These are phyloP conservation scores for Podaxis pistillaris DNA, from an alignment of 768 basidiomycete genomes.

Conservation along the genomic window DNA sequence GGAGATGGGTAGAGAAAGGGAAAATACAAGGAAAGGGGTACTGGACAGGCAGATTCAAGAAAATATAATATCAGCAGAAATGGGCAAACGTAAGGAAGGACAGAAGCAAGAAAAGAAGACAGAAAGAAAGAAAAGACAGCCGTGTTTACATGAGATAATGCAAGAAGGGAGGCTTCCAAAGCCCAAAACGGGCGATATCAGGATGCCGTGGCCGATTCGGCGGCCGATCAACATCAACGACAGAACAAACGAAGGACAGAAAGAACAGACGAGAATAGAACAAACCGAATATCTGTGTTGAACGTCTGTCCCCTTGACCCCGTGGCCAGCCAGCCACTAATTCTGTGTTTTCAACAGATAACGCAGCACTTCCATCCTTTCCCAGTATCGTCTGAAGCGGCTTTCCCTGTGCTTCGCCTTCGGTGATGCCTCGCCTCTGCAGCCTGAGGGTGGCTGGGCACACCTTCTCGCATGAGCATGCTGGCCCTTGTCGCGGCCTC, in stretches of 20 bases:
- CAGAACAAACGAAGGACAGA: neutral
- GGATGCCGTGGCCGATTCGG: neutral
- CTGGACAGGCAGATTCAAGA: slow-evolving; percentile 9
- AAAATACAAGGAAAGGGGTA: neutral
- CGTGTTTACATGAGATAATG: slow-evolving; percentile 10
- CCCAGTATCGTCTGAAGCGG: slow-evolving; percentile 39
- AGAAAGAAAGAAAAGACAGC: neutral
- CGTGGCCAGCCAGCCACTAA: neutral
- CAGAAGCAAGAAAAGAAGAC: neutral
- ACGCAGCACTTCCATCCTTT: slow-evolving; percentile 72
- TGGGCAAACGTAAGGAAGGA: neutral
- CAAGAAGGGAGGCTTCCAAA: slow-evolving; percentile 4
- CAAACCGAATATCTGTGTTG: slow-evolving; percentile 1
- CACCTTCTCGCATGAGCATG: slow-evolving; percentile 92
- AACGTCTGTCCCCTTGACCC: neutral
- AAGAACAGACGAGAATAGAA: neutral
- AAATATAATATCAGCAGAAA: slow-evolving; percentile 7
- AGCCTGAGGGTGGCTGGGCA: slow-evolving; percentile 42
- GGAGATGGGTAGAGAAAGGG: neutral
- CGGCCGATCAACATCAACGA: neutral
- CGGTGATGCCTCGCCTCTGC: slow-evolving; percentile 45
- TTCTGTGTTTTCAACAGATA: slow-evolving; percentile 46
- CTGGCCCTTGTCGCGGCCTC: slow-evolving; percentile 96
- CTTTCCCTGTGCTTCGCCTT: slow-evolving; percentile 52
- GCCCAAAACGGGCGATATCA: slow-evolving; percentile 2